Base-by-base conservation (phyloP, 495 filamentous ascomycete genomes). In the Neurospora sp. region DNA sequence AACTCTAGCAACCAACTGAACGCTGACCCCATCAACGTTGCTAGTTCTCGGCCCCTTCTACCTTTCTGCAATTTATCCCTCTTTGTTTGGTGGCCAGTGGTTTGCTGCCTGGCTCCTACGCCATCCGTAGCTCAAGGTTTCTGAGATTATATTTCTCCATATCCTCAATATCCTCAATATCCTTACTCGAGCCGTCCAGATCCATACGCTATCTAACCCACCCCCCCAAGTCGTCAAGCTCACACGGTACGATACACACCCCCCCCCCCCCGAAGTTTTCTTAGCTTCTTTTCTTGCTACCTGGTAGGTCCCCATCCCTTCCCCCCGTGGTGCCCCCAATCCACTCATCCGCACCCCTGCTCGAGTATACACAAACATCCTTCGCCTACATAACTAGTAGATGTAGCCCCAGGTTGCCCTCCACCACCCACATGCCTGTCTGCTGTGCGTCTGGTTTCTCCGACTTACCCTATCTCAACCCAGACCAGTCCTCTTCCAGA, bases 391-490 rank as follows among this genome's bases (percentile, higher is more conserved):
- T 77, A 74, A 68, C 75, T 72, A 77, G 71, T 72, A 77, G 75
- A 80, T 77, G 78, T 75, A 75, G 76, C 79, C 75, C 73, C 70
- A 73, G 74, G 70, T 72, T 75, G 78, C 69, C 71, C 76, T 72
- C 77, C 77, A 73, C 74, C 76, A 70, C 41, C 74, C 71, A 71
- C 71, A 76, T 75, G 76, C 74, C 75, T 75, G 74, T 71, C 75
- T 75, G 73, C 73, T 74, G 74, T 77, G 77, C 74, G 75, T 75
- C 76, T 74, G 77, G 76, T 78, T 73, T 79, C 69, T 42, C 53
- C 71, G 22, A 71, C 39, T 71, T 45, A 27, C 69, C 69, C 69
- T 44, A 45, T 71, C 37, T 45, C 69, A 40, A 71, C 69, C 77
- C 76, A 76, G 75, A 61, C 53, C 53, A 65, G 53, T 65, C 53